Base-by-base conservation (phyloP, 805 yeast genomes). In the Kuraishia ogatae region DNA sequence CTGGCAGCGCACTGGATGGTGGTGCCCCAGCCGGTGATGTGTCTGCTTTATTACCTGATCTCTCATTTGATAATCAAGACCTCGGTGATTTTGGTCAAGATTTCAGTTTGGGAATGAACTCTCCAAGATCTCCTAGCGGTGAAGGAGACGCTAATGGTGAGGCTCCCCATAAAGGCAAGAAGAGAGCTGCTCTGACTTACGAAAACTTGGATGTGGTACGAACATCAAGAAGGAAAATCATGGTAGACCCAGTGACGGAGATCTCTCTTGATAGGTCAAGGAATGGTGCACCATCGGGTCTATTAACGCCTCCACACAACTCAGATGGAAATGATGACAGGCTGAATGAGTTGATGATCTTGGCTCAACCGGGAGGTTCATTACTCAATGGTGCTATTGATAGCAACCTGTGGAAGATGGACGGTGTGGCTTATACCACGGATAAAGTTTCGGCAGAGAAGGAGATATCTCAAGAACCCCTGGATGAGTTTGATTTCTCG, bases 191-290 rank as follows among this genome's bases (percentile, higher is more conserved):
- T 53, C 56, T 22, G 15, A 35, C 29, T 21, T 55, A 66, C 70
- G 55, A 67, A 63, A 69, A 64, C 48, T 62, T 64, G 6, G 70
- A 67, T 28, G 84, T 83, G 39, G 76, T 81, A 2, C 73, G 78
- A 59, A 80, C 84, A 1, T 66, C 70, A 35, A 75, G 76, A 55
- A 72, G 78, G 56, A 76, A 72, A 59, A 61, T 82, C 26, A 66
- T 72, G 39, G 62, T 76, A n/a, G 87, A 83, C 63, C 60, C 69
- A 0, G 63, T 58, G 4, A 75, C 69, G 20, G 82, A 78, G 50
- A 65, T 81, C 47, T 69, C 77, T n/a, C 65, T 75, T 5, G 80
- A 73, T 1, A 59, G 60, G 39, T 64, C 74, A 39, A 67, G 69
- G 54, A 59, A 60, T 28, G 58, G 61, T 52, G 17, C 13, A 10